Base-by-base conservation (phyloP, 495 filamentous ascomycete genomes). In the Lepraria neglecta region DNA sequence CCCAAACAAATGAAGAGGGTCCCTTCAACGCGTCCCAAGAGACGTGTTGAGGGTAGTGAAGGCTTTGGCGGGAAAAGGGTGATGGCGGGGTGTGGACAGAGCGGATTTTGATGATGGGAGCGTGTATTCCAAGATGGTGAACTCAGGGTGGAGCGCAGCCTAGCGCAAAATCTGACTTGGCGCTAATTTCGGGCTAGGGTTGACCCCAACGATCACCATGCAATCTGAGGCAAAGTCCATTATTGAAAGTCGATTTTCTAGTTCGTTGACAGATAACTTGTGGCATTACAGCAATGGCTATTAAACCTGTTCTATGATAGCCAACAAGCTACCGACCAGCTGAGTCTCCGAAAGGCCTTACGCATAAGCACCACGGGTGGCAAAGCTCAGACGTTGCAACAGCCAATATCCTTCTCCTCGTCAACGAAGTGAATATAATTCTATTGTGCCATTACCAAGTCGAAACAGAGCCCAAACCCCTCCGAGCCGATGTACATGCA, bases 31-130 rank as follows among this genome's bases (percentile, higher is more conserved):
- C 64, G 64, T 66, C 64, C 50, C 43, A 54, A 62, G 30, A 61
- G 64, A 66, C 64, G 64, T 62, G 64, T 63, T 61, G 60, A 66
- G 60, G 64, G 64, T 52, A 51, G 48, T 54, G 55, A 63, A 58
- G 56, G 24, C 42, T 66, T 58, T 48, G 42, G 50, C 43, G 54
- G 31, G 27, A 44, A 52, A 28, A 58, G 48, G 55, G 15, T 66
- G 64, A 63, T 63, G 64, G 64, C 60, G 64, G 63, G 62, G 64
- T 61, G 50, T 30, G 24, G 44, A 51, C 33, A 38, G 15, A 40
- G 17, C 44, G 51, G 17, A 53, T 45, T 61, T 55, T 38, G 59
- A n/a, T 46, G 59, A 61, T 61, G 59, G 51, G 33, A 55, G 51
- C 58, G 47, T 60, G 51, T 53, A 51, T 35, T 60, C 47, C 48